Evolutionary conservation across 176 grass and related monocot species (phyloP).

Genomic region (maize (Zea mays)): Zm-B73-REFERENCE-NAM-5.0 NC_050100.1:190723001-190723500

Average conservation of each 20-base stretch:
- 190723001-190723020: no score
- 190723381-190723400: not conserved
- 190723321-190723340: not conserved
- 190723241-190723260: not conserved
- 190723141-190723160: not conserved
- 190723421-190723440: not conserved
- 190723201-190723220: not conserved
- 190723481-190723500: no score
- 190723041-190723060: no score
- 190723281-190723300: not conserved
- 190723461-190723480: no score
- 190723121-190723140: not conserved
- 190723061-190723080: no score
- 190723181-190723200: not conserved
- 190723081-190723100: no score
- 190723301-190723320: not conserved
- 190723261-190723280: not conserved
- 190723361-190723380: no score
- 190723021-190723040: no score
- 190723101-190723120: not conserved
- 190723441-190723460: not conserved
- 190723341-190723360: no score
- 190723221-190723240: not conserved
- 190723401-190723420: not conserved
- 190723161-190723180: not conserved